phyloP scores from a whole-genome alignment of 768 basidiomycete species.

The Psilocybe azurescens region DNA sequence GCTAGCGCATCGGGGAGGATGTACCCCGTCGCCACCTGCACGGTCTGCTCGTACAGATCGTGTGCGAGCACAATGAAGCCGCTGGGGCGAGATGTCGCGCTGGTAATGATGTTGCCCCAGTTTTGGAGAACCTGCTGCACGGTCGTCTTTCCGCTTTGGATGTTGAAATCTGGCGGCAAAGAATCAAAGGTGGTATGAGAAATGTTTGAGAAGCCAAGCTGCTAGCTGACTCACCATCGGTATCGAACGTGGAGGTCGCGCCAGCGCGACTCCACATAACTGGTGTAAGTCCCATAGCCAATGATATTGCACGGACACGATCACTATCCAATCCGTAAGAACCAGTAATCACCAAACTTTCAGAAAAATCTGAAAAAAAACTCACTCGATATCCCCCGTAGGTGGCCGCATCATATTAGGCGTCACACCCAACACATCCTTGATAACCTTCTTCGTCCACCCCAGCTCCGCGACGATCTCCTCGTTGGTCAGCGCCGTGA shows the following conservation, averaged over 20 bases:
- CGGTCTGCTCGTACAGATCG: constrained; percentile 83
- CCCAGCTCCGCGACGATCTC: constrained; percentile 93
- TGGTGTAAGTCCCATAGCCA: constrained; percentile 91
- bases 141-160: constrained; percentile 71
- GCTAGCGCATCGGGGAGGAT: constrained; percentile 77
- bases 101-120: constrained; percentile 76
- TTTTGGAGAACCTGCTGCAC: constrained; percentile 64
- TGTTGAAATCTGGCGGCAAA: constrained; percentile 73
- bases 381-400: constrained; percentile 70
- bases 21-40: constrained; percentile 90
- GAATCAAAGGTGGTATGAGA: constrained; percentile 29
- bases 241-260: constrained; percentile 64
- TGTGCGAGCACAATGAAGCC: constrained; percentile 91
- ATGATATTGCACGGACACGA: constrained; percentile 87
- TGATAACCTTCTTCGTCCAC: constrained; percentile 89
- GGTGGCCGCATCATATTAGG: constrained; percentile 83
- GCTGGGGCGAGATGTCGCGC: constrained; percentile 47
- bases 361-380: not conserved
- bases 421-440: constrained; percentile 74
- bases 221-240: constrained; percentile 53
- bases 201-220: constrained; percentile 32
- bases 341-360: not conserved
- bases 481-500: constrained; percentile 75
- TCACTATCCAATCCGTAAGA: constrained; percentile 50
- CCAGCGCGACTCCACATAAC: constrained; percentile 86